A percentile compares a stretch with the other conserved stretches of the same genome.
These are phyloP conservation scores for Talaromyces stipitatus DNA, from an alignment of 495 filamentous ascomycete species.

Conservation along the genomic window DNA sequence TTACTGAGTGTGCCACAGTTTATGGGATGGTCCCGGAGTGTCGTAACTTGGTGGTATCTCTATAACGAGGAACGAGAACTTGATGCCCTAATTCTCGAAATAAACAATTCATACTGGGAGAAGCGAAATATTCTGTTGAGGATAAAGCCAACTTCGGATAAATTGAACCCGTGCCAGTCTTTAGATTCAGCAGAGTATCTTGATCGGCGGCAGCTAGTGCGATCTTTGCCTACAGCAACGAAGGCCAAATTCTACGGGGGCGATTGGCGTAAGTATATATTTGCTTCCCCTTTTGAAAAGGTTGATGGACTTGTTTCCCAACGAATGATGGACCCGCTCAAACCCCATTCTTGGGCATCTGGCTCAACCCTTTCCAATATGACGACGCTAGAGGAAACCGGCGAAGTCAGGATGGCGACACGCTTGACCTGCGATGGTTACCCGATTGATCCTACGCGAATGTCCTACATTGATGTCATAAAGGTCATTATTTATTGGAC, in stretches of 20 bases:
- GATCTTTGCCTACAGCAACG: constrained; percentile 9
- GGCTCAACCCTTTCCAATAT: not conserved
- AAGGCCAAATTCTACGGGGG: constrained; percentile 10
- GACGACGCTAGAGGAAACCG: not conserved
- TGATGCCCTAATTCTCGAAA: constrained; percentile 61
- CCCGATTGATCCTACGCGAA: not conserved
- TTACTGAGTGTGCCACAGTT: constrained; percentile 62
- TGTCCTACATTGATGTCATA: not conserved
- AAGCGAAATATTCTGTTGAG: constrained; percentile 37
- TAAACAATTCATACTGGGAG: constrained; percentile 75
- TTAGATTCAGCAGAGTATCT: not conserved
- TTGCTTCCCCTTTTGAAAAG: constrained; percentile 18
- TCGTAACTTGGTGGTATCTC: constrained; percentile 75
- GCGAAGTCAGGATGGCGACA: not conserved
- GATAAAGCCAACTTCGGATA: constrained; percentile 2
- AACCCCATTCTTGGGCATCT: not conserved
- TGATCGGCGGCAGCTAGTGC: not conserved
- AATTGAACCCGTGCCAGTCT: not conserved
- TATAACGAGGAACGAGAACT: constrained; percentile 54
- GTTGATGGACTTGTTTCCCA: constrained; percentile 10
- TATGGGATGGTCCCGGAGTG: constrained; percentile 65
- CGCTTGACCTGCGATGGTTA: not conserved
- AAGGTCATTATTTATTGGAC: not conserved
- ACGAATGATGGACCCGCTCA: not conserved
- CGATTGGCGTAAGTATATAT: constrained; percentile 13